phyloP scores from a whole-genome alignment of 192 early-diverging fungal species.

The Coemansia sp. region DNA sequence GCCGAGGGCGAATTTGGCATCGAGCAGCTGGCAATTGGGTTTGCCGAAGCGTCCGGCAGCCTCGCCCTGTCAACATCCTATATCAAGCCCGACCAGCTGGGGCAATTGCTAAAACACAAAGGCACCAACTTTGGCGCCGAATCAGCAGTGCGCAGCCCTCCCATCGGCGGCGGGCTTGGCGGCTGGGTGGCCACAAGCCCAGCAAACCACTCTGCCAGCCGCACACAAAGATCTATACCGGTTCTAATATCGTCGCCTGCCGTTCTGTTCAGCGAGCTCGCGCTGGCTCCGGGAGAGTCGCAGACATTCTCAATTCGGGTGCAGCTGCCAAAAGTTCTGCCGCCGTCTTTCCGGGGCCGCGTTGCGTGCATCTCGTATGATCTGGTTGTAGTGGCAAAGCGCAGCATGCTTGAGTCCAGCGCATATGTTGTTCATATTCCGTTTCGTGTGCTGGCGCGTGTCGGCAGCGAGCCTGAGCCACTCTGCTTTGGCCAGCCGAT shows the following conservation, averaged over 20 bases:
- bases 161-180: constrained; percentile 43
- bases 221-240: constrained; percentile 29
- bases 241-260: constrained; percentile 35
- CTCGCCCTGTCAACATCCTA: constrained; percentile 32
- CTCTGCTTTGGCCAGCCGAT: constrained; percentile 32
- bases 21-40: constrained; percentile 44
- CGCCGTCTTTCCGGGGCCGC: constrained; percentile 49
- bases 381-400: constrained; percentile 43
- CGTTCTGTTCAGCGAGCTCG: constrained; percentile 49
- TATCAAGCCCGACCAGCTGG: constrained; percentile 45
- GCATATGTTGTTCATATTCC: constrained; percentile 41
- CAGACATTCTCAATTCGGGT: constrained; percentile 45
- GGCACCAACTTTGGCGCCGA: constrained; percentile 16
- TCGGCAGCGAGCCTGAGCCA: constrained; percentile 2
- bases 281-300: constrained; percentile 41
- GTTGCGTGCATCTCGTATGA: constrained; percentile 40
- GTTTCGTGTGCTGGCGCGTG: constrained; percentile 35
- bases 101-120: constrained; percentile 26
- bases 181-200: constrained; percentile 26
- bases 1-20: constrained; percentile 16
- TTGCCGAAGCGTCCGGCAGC: constrained; percentile 44
- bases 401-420: constrained; percentile 41
- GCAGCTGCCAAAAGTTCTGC: constrained; percentile 31
- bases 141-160: constrained; percentile 3
- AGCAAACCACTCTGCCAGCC: neutral